Percentiles rank a stretch among this genome's conserved stretches.
phyloP scores from a whole-genome alignment of 495 filamentous ascomycete species.

The Trichoderma virens region DNA sequence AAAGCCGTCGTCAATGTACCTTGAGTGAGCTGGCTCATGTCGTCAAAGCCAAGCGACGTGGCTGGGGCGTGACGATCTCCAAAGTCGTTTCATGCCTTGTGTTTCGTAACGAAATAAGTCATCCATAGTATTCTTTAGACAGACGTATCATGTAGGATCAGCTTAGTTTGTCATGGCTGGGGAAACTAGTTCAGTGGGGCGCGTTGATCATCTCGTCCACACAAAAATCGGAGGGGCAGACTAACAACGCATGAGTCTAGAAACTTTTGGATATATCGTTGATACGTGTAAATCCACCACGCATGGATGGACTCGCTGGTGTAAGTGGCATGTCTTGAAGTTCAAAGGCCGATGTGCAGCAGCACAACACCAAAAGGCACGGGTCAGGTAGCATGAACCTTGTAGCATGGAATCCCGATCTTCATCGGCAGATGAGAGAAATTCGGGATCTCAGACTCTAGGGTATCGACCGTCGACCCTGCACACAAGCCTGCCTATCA shows the following conservation, averaged over 20 bases:
- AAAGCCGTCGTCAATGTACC: too few species aligned
- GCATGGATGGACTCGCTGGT: too few species aligned
- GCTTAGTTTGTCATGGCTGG: not conserved
- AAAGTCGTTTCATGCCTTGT: not conserved
- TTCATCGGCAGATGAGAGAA: not conserved
- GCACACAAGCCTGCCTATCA: not conserved
- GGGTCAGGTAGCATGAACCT: too few species aligned
- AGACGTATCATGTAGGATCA: not conserved
- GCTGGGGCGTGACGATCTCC: too few species aligned
- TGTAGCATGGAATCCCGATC: not conserved
- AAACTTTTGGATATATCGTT: not conserved
- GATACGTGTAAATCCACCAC: not conserved
- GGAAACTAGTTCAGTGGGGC: not conserved
- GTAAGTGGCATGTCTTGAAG: too few species aligned
- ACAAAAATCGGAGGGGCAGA: not conserved
- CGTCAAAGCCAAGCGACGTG: not conserved
- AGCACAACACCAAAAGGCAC: not conserved
- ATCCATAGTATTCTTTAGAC: not conserved
- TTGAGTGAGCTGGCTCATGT: too few species aligned
- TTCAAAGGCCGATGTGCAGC: too few species aligned
- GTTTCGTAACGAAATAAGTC: not conserved
- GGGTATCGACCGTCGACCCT: not conserved
- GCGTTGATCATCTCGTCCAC: constrained; percentile 4
- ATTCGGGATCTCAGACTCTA: constrained; percentile 1
- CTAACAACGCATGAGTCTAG: not conserved